Base-by-base conservation (phyloP, 73 alveolate genomes). In the Paramecium sexaurelia region DNA sequence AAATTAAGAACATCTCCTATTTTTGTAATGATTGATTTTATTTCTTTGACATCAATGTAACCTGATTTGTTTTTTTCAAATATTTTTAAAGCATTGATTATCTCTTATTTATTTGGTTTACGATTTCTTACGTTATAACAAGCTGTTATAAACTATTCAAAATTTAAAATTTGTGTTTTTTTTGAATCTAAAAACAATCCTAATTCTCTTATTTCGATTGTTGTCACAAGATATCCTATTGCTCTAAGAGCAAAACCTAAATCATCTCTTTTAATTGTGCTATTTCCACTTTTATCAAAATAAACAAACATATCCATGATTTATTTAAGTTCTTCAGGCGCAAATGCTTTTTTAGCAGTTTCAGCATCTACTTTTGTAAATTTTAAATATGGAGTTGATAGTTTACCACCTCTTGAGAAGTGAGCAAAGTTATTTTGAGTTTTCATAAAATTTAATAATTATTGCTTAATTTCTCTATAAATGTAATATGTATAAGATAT, bases 101-200 rank as follows among this genome's bases (percentile, higher is more conserved):
- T 78, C 27, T 78, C 90, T 24, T 41, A 37, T 78, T 78, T 29
- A 39, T 78, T 33, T 37, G 90, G 90, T 41, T 37, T 78, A n/a
- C 90, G 45, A 78, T 78, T 43, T 45, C 71, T 78, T 0, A 78
- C 90, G 41, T 41, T 29, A 43, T 78, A 78, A 22, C 90, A 78
- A n/a, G 90, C 90, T 40, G 68, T 41, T 41, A 78, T 20, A 24
- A 78, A 78, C 55, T 78, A 78, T 78, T 78, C 90, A 78, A 78
- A 78, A 78, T 78, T 78, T 3, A 78, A 29, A 22, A 29, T 40
- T 43, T 78, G n/a, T 2, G 75, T 78, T 78, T 45, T 78, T 24
- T 39, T 45, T 7, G 68, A 47, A 43, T 78, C 90, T 3, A 78
- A 33, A 45, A 40, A 78, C 17, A 26, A 7, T 15, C 40, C 90